These are phyloP conservation scores for Cubamyces lactineus DNA, from an alignment of 768 basidiomycete genomes.

Conservation along the genomic window DNA sequence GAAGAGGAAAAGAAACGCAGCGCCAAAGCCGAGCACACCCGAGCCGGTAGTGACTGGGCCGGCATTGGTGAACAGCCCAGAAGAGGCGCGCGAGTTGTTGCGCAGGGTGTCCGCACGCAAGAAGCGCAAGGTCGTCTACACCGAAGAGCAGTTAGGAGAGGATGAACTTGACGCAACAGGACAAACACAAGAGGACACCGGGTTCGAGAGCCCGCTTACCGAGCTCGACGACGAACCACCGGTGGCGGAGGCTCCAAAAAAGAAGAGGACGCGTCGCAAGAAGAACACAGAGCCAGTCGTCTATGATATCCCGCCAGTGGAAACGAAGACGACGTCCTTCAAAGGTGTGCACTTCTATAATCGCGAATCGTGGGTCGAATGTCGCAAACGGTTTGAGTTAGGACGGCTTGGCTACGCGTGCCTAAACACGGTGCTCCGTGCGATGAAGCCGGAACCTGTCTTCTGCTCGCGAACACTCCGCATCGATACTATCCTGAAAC, in stretches of 20 bases:
- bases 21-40: background rate
- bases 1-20: conserved; percentile 18
- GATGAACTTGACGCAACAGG: background rate
- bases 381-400: background rate
- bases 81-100: conserved; percentile 12
- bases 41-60: conserved; percentile 4
- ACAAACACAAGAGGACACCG: background rate
- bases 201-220: conserved; percentile 28
- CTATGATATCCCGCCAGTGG: conserved; percentile 74
- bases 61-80: conserved; percentile 16
- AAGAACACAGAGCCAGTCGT: conserved; percentile 50
- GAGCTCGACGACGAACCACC: conserved; percentile 27
- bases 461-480: conserved; percentile 66
- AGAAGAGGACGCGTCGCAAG: conserved; percentile 37
- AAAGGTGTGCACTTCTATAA: conserved; percentile 57
- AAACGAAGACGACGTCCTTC: conserved; percentile 68
- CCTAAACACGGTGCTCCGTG: conserved; percentile 81
- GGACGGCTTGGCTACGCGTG: conserved; percentile 69
- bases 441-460: conserved; percentile 66
- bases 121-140: conserved; percentile 22
- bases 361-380: background rate
- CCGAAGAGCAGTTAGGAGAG: background rate
- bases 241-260: conserved; percentile 23
- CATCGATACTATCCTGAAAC: conserved; percentile 76
- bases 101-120: conserved; percentile 13